phyloP scores from a whole-genome alignment of 108 stramenopile genomes.

The Nannochloropsis granulata region DNA sequence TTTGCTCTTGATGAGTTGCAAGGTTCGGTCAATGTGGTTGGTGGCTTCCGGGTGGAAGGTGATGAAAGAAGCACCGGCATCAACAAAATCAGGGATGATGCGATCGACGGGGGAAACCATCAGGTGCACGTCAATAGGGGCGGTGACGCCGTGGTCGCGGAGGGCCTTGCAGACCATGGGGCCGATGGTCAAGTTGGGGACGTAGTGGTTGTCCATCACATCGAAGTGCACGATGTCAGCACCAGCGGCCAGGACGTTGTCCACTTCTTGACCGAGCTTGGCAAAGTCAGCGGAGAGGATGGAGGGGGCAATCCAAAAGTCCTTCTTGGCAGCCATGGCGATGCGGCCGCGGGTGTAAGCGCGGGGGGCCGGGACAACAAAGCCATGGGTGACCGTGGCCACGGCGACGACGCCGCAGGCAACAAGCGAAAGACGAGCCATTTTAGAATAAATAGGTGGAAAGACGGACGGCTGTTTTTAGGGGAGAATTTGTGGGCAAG shows the following conservation, averaged over 20 bases:
- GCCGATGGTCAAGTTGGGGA: slow-evolving; percentile 95
- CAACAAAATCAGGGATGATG: slow-evolving; percentile 74
- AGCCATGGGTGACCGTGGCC: neutral
- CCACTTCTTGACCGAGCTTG: slow-evolving; percentile 84
- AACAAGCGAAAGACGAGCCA: neutral
- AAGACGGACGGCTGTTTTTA: neutral
- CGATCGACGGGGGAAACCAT: slow-evolving; percentile 92
- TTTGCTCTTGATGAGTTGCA: slow-evolving; percentile 75
- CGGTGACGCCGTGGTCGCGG: slow-evolving; percentile 90
- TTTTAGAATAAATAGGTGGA: neutral
- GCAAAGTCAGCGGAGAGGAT: slow-evolving; percentile 98
- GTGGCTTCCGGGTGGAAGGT: slow-evolving; percentile 97
- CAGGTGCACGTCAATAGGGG: slow-evolving; percentile 95
- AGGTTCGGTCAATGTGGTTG: slow-evolving; percentile 77
- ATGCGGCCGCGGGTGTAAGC: neutral
- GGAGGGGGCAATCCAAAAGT: slow-evolving; percentile 93
- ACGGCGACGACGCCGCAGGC: neutral
- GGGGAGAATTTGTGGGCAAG: neutral
- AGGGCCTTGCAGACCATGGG: slow-evolving; percentile 98
- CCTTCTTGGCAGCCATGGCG: slow-evolving; percentile 41
- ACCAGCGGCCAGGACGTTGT: slow-evolving; percentile 86
- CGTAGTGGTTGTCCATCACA: slow-evolving; percentile 99
- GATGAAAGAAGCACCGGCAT: slow-evolving; percentile 94
- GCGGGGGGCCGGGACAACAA: neutral
- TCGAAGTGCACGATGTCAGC: slow-evolving; percentile 98